A percentile compares a stretch with the other conserved stretches of the same genome.
phyloP scores from a whole-genome alignment of 1,284 basidiomycete species.

The Inonotus obliquus region DNA sequence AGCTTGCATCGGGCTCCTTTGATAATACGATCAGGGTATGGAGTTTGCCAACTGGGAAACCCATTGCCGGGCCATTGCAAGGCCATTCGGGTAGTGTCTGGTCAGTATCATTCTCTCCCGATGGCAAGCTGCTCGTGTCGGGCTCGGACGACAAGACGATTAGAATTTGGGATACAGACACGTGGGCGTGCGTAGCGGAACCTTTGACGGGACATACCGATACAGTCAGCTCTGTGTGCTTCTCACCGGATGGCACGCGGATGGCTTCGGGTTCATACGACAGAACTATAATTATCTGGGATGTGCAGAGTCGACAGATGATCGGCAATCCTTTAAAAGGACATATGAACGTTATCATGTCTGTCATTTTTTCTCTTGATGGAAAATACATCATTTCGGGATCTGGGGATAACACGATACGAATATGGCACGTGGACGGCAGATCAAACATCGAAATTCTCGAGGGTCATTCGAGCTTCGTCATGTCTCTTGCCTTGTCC shows the following conservation, averaged over 20 bases:
- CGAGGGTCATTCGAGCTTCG: neutral
- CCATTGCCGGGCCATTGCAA: neutral
- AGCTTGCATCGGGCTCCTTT: conserved; percentile 5
- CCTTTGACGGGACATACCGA: neutral
- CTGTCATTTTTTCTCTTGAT: neutral
- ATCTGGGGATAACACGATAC: neutral
- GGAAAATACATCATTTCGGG: neutral
- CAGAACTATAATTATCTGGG: neutral
- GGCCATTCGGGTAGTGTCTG: neutral
- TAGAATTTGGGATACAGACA: neutral
- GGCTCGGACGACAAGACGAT: conserved; percentile 1
- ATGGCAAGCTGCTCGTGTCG: neutral
- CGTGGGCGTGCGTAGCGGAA: neutral
- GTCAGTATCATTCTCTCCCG: neutral
- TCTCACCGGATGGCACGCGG: neutral
- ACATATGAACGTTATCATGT: neutral
- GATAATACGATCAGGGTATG: conserved; percentile 13
- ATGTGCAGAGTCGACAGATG: neutral
- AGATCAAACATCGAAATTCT: neutral
- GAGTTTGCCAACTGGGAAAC: neutral
- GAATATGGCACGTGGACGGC: neutral
- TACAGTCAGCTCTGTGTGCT: neutral
- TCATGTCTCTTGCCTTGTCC: conserved; percentile 3
- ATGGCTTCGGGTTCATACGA: neutral
- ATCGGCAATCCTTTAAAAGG: neutral